Conservation (phyloP, 2,329 filamentous ascomycete species). For the Fusarium torulosum region DNA sequence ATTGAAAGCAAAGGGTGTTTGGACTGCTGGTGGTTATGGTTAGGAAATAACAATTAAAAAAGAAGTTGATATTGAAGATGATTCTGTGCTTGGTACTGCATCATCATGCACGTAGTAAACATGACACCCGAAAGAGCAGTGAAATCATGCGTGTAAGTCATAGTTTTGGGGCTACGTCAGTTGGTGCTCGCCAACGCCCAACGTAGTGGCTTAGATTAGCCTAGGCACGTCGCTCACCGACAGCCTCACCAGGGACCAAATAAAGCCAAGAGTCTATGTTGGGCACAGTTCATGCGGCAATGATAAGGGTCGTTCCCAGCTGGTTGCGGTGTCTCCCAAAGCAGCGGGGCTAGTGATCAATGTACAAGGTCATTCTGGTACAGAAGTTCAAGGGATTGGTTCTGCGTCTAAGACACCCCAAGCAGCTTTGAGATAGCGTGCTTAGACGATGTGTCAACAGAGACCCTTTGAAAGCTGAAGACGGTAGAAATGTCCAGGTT, state of each 20-base stretch:
- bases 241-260: conserved; percentile 7
- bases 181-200: background rate
- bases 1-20: background rate
- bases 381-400: conserved; percentile 1
- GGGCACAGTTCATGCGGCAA: conserved; percentile 21
- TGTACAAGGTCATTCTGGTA: conserved; percentile 7
- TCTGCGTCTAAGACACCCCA: conserved; percentile 7
- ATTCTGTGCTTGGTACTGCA: background rate
- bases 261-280: conserved; percentile 16
- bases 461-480: conserved; percentile 5
- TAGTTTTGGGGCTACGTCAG: conserved; percentile 8
- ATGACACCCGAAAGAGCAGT: background rate
- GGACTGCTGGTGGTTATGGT: background rate
- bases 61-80: background rate
- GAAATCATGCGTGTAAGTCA: conserved; percentile 17
- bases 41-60: background rate
- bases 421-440: conserved; percentile 10
- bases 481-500: background rate
- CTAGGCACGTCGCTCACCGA: conserved; percentile 15
- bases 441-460: conserved; percentile 7
- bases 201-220: background rate
- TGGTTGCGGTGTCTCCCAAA: conserved; percentile 11
- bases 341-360: background rate
- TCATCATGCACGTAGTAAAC: background rate
- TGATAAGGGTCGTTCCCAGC: conserved; percentile 26